Evolutionary conservation across 495 filamentous ascomycete genomes (phyloP), one percentile per base, ranked within the genome.

Genomic region (Apodospora peruviana): DNA sequence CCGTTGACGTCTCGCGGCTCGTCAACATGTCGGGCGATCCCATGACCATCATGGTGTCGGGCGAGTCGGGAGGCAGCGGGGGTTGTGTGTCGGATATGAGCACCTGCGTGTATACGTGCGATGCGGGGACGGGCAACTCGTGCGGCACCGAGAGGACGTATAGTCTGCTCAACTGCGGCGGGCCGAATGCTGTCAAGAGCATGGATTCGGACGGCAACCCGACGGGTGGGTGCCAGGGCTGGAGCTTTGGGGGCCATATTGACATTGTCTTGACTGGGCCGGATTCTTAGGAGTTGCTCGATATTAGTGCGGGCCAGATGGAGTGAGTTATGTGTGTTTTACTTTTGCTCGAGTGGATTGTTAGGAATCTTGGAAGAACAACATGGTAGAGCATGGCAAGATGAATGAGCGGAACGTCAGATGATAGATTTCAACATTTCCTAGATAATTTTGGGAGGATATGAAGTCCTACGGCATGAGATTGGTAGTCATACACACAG

Each of bases 11-110:
- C 23, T 64, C 61, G 11, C 47, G 65, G 19, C 51, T 70, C 24
- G 61, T 69, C 42, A 67, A 69, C 45, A 70, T 73, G 69, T 40
- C 45, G 21, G 69, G 69, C 12, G 43, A 63, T 44, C 17, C 40
- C 25, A 66, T 73, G 60, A 54, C 47, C 12, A 44, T 61, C 7
- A 9, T 21, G 23, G 53, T 55, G 1, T 34, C 24, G 23, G 37
- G 27, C 40, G 48, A 7, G 27, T 32, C 27, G 27, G 27, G 27
- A 14, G 27, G 14, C 27, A 14, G 14, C 14, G 27, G 7, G 14
- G 9, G 48, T 3, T 64, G 61, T 27, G 35, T 61, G 14, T 49
- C 52, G 4, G 51, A 61, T 10, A 51, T 64, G 52, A 38, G 21
- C 4, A 41, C 36, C 14, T 64, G 61, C 35, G 58, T 46, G 4